These are phyloP conservation scores for Apiosordaria backusii DNA, from an alignment of 495 filamentous ascomycete species.

Conservation along the genomic window DNA sequence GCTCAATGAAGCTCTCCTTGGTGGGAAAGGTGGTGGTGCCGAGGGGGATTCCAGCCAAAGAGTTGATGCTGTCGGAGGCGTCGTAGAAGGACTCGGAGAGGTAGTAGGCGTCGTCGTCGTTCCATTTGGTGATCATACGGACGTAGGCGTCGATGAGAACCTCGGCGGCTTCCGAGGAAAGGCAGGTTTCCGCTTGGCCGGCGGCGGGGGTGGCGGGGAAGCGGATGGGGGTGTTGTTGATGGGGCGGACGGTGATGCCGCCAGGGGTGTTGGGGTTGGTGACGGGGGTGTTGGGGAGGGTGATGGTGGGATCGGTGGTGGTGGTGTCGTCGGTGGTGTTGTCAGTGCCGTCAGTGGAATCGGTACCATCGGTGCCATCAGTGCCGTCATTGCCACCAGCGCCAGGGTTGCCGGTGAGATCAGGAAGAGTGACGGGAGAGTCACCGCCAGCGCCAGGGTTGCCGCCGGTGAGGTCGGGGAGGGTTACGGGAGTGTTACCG, in stretches of 20 bases:
- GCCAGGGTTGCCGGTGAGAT: neutral
- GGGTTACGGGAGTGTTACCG: neutral
- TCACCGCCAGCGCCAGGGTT: neutral
- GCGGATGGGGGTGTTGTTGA: neutral
- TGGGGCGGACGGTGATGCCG: neutral
- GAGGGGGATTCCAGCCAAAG: slow-evolving; percentile 23
- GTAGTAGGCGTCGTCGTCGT: slow-evolving; percentile 25
- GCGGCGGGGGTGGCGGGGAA: neutral
- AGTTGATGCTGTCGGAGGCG: slow-evolving; percentile 33
- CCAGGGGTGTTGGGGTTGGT: neutral
- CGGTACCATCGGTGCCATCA: neutral
- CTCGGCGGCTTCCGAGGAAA: slow-evolving; percentile 22
- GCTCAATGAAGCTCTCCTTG: slow-evolving; percentile 25
- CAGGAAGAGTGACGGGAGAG: neutral
- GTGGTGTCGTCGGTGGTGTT: neutral
- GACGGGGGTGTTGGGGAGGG: neutral
- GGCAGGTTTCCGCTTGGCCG: neutral
- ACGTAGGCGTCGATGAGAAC: slow-evolving; percentile 26
- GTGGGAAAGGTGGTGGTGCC: slow-evolving; percentile 29
- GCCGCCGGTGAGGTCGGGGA: neutral
- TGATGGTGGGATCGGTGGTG: neutral
- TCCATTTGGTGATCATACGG: slow-evolving; percentile 27
- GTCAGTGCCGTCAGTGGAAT: neutral
- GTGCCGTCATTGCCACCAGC: neutral
- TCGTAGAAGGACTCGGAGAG: slow-evolving; percentile 26